phyloP scores from a whole-genome alignment of 345 rosid species.

The Sisymbrium altissimum region DNA sequence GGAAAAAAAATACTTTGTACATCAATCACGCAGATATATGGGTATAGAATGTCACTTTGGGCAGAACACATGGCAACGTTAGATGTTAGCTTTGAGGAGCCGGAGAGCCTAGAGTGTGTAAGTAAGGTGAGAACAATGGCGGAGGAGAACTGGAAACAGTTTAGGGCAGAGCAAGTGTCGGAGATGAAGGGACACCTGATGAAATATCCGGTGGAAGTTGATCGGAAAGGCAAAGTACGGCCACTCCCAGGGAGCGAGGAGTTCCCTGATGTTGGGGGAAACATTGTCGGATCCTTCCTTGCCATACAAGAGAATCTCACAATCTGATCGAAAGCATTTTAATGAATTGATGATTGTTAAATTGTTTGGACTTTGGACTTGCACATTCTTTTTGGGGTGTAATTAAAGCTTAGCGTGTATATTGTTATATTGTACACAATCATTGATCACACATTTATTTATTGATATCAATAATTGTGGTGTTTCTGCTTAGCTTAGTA shows the following conservation, averaged over 20 bases:
- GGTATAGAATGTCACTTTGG: slow-evolving; percentile 96
- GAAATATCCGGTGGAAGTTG: slow-evolving; percentile 84
- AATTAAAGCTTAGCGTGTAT: not conserved
- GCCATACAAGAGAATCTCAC: slow-evolving; percentile 88
- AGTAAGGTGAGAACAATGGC: slow-evolving; percentile 54
- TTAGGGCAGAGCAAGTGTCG: slow-evolving; percentile 54
- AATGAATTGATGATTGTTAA: not conserved
- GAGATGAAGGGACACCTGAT: slow-evolving; percentile 88
- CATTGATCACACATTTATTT: not conserved
- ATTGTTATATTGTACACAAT: not conserved
- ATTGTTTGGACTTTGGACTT: not conserved
- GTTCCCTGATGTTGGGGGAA: slow-evolving; percentile 91
- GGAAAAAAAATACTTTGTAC: not conserved
- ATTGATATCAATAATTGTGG: no score
- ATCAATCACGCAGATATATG: slow-evolving; percentile 53
- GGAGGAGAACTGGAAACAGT: slow-evolving; percentile 72
- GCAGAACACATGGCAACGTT: slow-evolving; percentile 74
- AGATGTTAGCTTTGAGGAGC: slow-evolving; percentile 56
- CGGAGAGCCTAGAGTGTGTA: slow-evolving; percentile 85
- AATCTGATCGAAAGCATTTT: slow-evolving; percentile 37
- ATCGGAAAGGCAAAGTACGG: slow-evolving; percentile 74
- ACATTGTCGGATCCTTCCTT: slow-evolving; percentile 69
- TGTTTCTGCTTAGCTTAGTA: no score
- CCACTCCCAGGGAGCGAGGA: slow-evolving; percentile 62
- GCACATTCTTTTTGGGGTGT: not conserved